phyloP scores from a whole-genome alignment of 2,329 filamentous ascomycete species.

The Lizonia empirigonia region DNA sequence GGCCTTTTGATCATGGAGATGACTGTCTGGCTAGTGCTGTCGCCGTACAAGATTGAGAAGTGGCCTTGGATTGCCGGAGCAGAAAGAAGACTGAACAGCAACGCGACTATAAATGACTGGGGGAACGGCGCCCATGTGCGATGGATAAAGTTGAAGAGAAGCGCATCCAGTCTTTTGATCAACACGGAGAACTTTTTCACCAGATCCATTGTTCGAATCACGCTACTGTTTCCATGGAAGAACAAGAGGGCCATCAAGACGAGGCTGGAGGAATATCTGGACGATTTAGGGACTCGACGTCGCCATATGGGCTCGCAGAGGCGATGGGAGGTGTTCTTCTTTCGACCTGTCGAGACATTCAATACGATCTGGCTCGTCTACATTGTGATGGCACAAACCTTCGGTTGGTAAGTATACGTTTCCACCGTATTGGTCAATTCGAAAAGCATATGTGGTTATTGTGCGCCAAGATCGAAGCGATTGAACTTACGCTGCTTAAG shows the following conservation, averaged over 20 bases:
- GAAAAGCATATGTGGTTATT: background rate
- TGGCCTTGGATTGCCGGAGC: conserved; percentile 17
- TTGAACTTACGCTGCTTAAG: background rate
- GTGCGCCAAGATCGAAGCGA: background rate
- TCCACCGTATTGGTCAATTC: background rate
- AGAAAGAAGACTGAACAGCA: conserved; percentile 23
- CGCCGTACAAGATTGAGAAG: conserved; percentile 24
- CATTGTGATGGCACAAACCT: conserved; percentile 47
- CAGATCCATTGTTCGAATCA: conserved; percentile 3
- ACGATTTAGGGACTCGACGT: conserved; percentile 6
- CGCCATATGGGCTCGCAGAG: conserved; percentile 22
- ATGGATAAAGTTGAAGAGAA: conserved; percentile 19
- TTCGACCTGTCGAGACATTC: conserved; percentile 41
- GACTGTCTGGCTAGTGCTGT: conserved; percentile 42
- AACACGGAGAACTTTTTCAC: conserved; percentile 14
- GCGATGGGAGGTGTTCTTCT: conserved; percentile 37
- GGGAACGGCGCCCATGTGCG: conserved; percentile 11
- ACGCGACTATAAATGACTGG: conserved; percentile 13
- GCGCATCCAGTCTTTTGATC: conserved; percentile 8
- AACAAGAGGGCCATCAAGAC: conserved; percentile 6
- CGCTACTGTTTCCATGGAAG: conserved; percentile 11
- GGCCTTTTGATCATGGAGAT: conserved; percentile 49
- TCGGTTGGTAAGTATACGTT: conserved; percentile 35
- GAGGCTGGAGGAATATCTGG: conserved; percentile 7
- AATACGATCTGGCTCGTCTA: conserved; percentile 48